These are phyloP conservation scores for Erysiphe pulchra DNA, from an alignment of 2,329 filamentous ascomycete genomes.

Conservation along the genomic window DNA sequence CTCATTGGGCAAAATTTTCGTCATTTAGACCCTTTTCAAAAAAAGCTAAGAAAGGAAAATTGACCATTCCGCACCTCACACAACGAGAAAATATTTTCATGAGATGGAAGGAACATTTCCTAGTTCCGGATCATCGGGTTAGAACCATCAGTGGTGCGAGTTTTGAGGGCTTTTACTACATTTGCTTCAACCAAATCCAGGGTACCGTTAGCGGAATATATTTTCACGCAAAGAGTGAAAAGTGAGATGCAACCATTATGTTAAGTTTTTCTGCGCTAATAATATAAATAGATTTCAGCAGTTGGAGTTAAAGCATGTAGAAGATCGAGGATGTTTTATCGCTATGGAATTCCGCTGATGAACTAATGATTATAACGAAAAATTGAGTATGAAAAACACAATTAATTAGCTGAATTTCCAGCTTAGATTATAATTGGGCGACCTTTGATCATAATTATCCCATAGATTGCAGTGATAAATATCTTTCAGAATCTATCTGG, in stretches of 20 bases:
- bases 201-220: constrained; percentile 84
- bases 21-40: constrained; percentile 56
- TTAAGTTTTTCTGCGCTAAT: not conserved
- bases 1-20: constrained; percentile 77
- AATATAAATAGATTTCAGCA: constrained; percentile 53
- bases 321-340: constrained; percentile 58
- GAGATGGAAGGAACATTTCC: constrained; percentile 97
- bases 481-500: no score
- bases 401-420: no score
- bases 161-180: constrained; percentile 98
- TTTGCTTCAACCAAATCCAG: constrained; percentile 83
- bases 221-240: constrained; percentile 94
- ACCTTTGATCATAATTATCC: no score
- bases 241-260: constrained; percentile 27
- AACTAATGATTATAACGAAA: no score
- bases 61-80: constrained; percentile 41
- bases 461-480: no score
- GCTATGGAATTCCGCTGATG: constrained; percentile 54
- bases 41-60: constrained; percentile 28
- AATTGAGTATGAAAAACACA: no score
- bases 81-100: constrained; percentile 86
- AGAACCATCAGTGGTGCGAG: constrained; percentile 79
- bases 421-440: no score
- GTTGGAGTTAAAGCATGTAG: constrained; percentile 68
- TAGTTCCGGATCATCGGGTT: constrained; percentile 85